Percentiles rank a stretch among this genome's conserved stretches.
Conservation (phyloP, 345 rosid genomes). For the Camelina laxa region DNA sequence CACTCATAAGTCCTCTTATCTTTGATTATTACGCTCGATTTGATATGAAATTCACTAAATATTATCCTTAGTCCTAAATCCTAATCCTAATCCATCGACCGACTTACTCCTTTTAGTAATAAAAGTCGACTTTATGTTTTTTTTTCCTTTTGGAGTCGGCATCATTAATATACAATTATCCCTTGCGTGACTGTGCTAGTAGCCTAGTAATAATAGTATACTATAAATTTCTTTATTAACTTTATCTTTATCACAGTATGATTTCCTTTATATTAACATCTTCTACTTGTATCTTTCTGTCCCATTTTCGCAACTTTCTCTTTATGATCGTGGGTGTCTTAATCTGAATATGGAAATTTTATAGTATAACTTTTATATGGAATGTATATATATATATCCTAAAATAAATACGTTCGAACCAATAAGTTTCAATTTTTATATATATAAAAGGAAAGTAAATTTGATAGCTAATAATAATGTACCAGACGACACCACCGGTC, state of each 20-base stretch:
- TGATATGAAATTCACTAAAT: not conserved
- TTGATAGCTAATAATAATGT: not conserved
- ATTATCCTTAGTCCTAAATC: not conserved
- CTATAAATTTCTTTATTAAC: not conserved
- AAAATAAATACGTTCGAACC: not conserved
- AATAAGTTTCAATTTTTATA: not conserved
- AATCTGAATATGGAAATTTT: not conserved
- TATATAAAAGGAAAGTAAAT: not conserved
- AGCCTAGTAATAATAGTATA: not conserved
- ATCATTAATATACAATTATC: not conserved
- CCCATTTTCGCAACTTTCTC: not conserved
- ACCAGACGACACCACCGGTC: not conserved
- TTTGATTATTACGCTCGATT: not conserved
- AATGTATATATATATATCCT: not conserved
- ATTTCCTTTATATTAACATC: too few relatives aligned
- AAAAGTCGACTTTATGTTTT: not conserved
- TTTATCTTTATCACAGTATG: not conserved
- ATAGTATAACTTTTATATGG: not conserved
- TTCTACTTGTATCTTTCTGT: not conserved
- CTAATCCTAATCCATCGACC: slow-evolving; percentile 16
- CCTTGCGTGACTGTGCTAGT: not conserved
- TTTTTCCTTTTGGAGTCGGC: not conserved
- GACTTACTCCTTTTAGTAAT: slow-evolving; percentile 5
- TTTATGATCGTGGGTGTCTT: slow-evolving; percentile 4
- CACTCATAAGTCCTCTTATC: slow-evolving; percentile 18